phyloP scores from a whole-genome alignment of 1,284 basidiomycete genomes.

The Jaminaea rosea region DNA sequence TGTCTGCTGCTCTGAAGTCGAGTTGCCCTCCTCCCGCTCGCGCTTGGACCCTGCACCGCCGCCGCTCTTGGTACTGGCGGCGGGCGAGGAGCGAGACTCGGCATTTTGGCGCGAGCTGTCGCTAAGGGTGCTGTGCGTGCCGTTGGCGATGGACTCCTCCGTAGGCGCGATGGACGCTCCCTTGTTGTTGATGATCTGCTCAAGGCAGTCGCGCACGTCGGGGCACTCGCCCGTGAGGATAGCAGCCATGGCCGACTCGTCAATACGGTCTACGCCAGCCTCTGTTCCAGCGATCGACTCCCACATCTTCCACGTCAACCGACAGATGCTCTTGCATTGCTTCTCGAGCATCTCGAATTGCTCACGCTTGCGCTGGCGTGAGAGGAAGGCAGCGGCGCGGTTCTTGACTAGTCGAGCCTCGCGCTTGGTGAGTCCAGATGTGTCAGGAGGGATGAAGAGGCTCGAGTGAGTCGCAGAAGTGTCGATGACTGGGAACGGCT shows the following conservation, averaged over 20 bases:
- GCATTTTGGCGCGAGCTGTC: neutral
- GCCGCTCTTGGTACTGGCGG: slow-evolving; percentile 6
- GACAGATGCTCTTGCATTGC: slow-evolving; percentile 52
- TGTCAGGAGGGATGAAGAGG: slow-evolving; percentile 71
- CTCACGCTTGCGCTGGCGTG: slow-evolving; percentile 77
- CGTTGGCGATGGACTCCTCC: slow-evolving; percentile 14
- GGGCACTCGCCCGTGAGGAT: slow-evolving; percentile 22
- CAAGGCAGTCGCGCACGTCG: slow-evolving; percentile 20
- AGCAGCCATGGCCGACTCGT: slow-evolving; percentile 13
- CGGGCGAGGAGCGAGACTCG: slow-evolving; percentile 7
- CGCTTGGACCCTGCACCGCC: neutral
- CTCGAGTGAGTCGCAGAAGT: slow-evolving; percentile 45
- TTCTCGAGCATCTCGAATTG: slow-evolving; percentile 82
- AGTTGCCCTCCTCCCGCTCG: neutral
- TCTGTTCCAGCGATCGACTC: slow-evolving; percentile 26
- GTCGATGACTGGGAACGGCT: slow-evolving; percentile 46
- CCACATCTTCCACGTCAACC: slow-evolving; percentile 39
- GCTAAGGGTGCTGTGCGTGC: neutral
- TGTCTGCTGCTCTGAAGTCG: slow-evolving; percentile 2
- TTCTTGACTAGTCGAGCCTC: slow-evolving; percentile 85
- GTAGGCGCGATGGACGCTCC: slow-evolving; percentile 33
- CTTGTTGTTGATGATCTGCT: slow-evolving; percentile 26
- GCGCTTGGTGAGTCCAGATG: slow-evolving; percentile 73
- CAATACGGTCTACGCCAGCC: slow-evolving; percentile 13
- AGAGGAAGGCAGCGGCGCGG: slow-evolving; percentile 78